Base-by-base conservation (phyloP, 2,329 filamentous ascomycete species). In the Claviceps maximensis region DNA sequence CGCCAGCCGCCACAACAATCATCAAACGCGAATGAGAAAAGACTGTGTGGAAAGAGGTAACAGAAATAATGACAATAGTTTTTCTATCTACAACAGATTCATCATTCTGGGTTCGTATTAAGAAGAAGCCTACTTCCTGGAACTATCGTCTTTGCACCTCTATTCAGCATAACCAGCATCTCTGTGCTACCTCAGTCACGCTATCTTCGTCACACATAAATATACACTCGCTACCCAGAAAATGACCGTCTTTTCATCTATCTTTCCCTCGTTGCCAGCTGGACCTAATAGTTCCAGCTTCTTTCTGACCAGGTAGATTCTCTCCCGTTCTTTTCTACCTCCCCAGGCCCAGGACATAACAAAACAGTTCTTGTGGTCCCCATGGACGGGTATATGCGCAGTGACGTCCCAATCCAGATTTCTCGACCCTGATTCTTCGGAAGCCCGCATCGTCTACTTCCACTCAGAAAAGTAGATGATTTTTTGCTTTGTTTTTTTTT, bases 101-200 rank as follows among this genome's bases (percentile, higher is more conserved):
- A 9, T 23, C 31, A 36, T 29, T 2, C 25, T n/a, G 7, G 27
- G 17, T n/a, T 47, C 44, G 25, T 46, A 23, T 46, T n/a, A 40
- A 12, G 8, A 49, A 10, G 9, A 15, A 40, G 47, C n/a, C 2
- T 23, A 13, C 4, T 25, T 21, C 31, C 5, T 25, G 21, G 7
- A 17, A 27, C 38, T n/a, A 41, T 17, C n/a, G 21, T 6, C 36
- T 17, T 49, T 40, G 13, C 13, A 36, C 44, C 33, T 25, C 23
- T 6, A 31, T 50, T 49, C 48, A 55, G 54, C 54, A 51, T 36
- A 12, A 13, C 54, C 48, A 41, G 54, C 53, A 55, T 55, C 21
- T 31, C 23, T 17, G 50, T 53, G 38, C 19, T 29, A 10, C 45
- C 10, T 29, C 38, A 50, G 51, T 51, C 54, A 55, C 51, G 54